Evolutionary conservation across 371 early-diverging fungal species (phyloP).

Genomic region (Syncephalastrum racemosum): DNA sequence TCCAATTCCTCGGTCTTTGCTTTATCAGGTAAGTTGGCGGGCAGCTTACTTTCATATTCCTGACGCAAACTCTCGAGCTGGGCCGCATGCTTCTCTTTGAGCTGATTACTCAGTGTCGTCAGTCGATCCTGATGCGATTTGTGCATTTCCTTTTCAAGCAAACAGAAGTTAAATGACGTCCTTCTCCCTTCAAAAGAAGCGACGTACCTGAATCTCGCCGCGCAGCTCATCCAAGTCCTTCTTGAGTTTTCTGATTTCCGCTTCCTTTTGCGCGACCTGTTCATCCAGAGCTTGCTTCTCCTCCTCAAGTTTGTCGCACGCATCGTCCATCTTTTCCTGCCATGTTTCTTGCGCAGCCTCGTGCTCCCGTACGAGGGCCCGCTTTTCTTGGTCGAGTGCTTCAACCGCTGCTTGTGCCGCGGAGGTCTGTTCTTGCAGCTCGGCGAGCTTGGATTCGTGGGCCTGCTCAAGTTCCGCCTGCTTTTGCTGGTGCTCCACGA

Average conservation of each 20-base stretch:
- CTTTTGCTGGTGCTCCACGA: neutral
- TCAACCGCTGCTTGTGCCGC: neutral
- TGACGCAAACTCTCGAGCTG: conserved; percentile 11
- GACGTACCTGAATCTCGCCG: conserved; percentile 18
- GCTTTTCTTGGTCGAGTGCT: conserved; percentile 9
- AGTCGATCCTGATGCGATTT: conserved; percentile 21
- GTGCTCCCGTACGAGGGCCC: neutral
- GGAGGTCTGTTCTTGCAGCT: conserved; percentile 3
- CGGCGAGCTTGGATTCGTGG: neutral
- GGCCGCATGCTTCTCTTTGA: conserved; percentile 18
- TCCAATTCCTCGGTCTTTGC: conserved; percentile 16
- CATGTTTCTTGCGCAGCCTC: conserved; percentile 6
- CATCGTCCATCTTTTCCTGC: conserved; percentile 15
- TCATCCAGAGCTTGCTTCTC: conserved; percentile 18
- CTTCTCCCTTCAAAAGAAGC: neutral
- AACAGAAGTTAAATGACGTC: neutral
- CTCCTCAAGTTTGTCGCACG: conserved; percentile 20
- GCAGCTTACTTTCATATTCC: conserved; percentile 15
- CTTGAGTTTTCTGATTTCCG: conserved; percentile 16
- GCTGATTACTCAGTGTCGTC: conserved; percentile 17
- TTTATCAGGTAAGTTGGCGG: conserved; percentile 7
- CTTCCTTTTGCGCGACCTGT: conserved; percentile 13
- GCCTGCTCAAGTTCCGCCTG: conserved; percentile 1
- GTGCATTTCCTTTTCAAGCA: conserved; percentile 27
- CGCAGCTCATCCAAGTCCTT: conserved; percentile 26